phyloP scores from a whole-genome alignment of 768 basidiomycete genomes.

The Terana coerulea region DNA sequence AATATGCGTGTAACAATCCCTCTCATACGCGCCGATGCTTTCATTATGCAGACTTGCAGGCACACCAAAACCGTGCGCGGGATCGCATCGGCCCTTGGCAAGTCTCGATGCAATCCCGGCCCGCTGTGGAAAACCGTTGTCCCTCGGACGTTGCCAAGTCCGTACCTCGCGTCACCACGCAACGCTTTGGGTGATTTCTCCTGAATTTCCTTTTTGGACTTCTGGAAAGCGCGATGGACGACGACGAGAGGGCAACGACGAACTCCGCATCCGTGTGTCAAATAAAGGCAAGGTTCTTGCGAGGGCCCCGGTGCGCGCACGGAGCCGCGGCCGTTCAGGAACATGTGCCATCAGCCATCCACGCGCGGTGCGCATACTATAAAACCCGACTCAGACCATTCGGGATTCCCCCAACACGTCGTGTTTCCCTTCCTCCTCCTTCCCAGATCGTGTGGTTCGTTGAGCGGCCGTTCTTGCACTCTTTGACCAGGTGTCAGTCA shows the following conservation, averaged over 20 bases:
- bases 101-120: no score
- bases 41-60: neutral
- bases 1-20: neutral
- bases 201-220: slow-evolving; percentile 12
- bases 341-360: neutral
- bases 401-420: neutral
- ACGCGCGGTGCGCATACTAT: no score
- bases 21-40: neutral
- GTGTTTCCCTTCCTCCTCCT: slow-evolving; percentile 12
- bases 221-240: slow-evolving; percentile 13
- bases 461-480: slow-evolving; percentile 38
- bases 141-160: neutral
- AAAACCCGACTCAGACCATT: no score
- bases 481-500: slow-evolving; percentile 45
- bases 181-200: slow-evolving; percentile 1
- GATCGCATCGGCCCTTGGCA: neutral
- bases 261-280: no score
- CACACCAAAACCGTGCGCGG: neutral
- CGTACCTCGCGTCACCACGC: slow-evolving; percentile 6
- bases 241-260: slow-evolving; percentile 9
- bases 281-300: neutral
- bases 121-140: neutral
- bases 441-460: slow-evolving; percentile 33
- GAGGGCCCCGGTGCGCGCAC: neutral
- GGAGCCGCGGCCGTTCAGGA: neutral